phyloP scores from a whole-genome alignment of 2,329 filamentous ascomycete genomes.

The Aspergillus caelatus region DNA sequence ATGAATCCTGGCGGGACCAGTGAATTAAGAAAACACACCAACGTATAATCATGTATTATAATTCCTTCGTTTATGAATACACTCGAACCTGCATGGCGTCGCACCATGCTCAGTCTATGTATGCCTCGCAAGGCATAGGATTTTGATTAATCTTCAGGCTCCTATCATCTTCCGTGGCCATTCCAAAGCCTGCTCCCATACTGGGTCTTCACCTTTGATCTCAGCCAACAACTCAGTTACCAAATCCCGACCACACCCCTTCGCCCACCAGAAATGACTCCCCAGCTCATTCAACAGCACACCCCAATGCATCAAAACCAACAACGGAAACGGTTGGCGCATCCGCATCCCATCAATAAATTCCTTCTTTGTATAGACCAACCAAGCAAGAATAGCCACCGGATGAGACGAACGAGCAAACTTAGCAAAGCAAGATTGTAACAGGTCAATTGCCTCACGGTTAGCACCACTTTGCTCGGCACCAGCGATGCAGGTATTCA shows the following conservation, averaged over 20 bases:
- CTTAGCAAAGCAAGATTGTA: conserved; percentile 30
- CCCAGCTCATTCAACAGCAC: background rate
- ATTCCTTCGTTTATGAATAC: background rate
- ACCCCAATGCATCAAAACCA: background rate
- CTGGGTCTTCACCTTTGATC: background rate
- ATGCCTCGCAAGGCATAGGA: background rate
- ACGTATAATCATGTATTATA: background rate
- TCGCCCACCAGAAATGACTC: background rate
- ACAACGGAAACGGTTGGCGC: background rate
- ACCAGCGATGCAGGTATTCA: conserved; percentile 17
- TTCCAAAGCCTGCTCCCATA: background rate
- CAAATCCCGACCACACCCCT: background rate
- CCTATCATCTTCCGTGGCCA: background rate
- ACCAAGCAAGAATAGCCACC: background rate
- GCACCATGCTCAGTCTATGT: background rate
- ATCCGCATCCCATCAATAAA: background rate
- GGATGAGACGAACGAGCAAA: conserved; percentile 18
- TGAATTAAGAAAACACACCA: background rate
- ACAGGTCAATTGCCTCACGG: conserved; percentile 16
- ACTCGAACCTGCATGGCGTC: background rate
- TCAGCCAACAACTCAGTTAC: background rate
- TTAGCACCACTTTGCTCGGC: background rate
- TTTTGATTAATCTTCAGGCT: background rate
- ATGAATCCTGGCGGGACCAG: background rate
- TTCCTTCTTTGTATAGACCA: background rate